phyloP scores from a whole-genome alignment of 495 filamentous ascomycete genomes.

The Hypoxylon intermedium region DNA sequence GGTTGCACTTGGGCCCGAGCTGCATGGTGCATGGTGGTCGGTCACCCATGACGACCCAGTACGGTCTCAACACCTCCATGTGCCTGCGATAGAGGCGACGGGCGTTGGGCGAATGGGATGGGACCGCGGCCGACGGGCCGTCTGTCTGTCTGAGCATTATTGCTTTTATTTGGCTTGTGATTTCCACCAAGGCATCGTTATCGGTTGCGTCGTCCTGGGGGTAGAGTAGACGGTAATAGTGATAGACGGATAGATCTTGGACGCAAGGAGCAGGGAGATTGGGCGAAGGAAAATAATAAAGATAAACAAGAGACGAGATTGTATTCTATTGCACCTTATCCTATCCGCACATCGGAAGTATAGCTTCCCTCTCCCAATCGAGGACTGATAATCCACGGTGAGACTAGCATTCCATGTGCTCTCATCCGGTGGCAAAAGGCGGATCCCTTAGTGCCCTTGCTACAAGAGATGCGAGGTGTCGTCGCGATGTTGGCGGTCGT shows the following conservation, averaged over 20 bases:
- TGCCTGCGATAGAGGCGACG: constrained; percentile 37
- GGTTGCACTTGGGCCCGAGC: constrained; percentile 39
- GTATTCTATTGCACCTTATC: neutral
- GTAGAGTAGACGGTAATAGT: neutral
- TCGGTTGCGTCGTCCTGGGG: constrained; percentile 10
- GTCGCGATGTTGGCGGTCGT: constrained; percentile 6
- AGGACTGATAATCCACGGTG: constrained; percentile 29
- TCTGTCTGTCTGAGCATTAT: constrained; percentile 1
- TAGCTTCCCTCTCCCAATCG: constrained; percentile 37
- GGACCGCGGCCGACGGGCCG: constrained; percentile 27
- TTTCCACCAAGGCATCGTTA: constrained; percentile 27
- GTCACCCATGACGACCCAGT: constrained; percentile 24
- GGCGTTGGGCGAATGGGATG: constrained; percentile 36
- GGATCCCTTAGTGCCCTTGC: constrained; percentile 3
- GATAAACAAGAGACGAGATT: constrained; percentile 1
- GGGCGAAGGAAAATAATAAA: constrained; percentile 3
- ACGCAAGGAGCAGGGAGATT: constrained; percentile 19
- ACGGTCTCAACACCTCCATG: constrained; percentile 1
- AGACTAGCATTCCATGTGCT: constrained; percentile 15
- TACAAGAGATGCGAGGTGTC: constrained; percentile 27
- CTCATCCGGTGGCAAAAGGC: constrained; percentile 25
- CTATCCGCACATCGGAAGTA: constrained; percentile 29
- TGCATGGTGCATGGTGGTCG: constrained; percentile 39
- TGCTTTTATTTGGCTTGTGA: constrained; percentile 29
- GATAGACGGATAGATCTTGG: constrained; percentile 20